Conservation (phyloP, 805 yeast genomes). For the Candida broadrunensis region DNA sequence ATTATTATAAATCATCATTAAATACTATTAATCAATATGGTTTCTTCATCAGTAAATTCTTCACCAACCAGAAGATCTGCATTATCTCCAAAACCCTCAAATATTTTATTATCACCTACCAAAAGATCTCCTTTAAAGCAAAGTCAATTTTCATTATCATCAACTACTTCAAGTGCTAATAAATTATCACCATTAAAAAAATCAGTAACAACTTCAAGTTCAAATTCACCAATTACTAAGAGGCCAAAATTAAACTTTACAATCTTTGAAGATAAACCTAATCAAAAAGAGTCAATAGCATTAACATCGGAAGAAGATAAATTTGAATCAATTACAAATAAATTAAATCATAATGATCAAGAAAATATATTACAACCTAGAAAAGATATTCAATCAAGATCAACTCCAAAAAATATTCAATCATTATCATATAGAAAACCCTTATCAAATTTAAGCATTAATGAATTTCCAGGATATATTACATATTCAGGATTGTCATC, state of each 20-base stretch:
- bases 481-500: conserved; percentile 5
- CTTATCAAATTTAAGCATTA: conserved; percentile 25
- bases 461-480: conserved; percentile 28
- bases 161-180: background rate
- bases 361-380: conserved; percentile 40
- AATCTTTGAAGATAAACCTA: conserved; percentile 10
- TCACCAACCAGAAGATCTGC: conserved; percentile 9
- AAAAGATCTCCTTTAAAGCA: conserved; percentile 1
- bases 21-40: conserved; percentile 2
- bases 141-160: background rate
- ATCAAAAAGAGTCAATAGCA: background rate
- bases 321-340: conserved; percentile 11
- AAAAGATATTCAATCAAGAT: conserved; percentile 8
- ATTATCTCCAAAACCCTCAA: conserved; percentile 10
- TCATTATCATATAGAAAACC: conserved; percentile 17
- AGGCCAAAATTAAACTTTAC: conserved; percentile 4
- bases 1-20: conserved; percentile 42
- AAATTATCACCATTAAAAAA: conserved; percentile 2
- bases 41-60: conserved; percentile 1
- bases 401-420: background rate
- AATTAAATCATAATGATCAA: conserved; percentile 32
- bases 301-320: conserved; percentile 1
- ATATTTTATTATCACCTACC: conserved; percentile 7
- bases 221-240: conserved; percentile 1
- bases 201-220: conserved; percentile 3